Conservation (phyloP, 495 filamentous ascomycete genomes). For the Neurospora tetraspora region DNA sequence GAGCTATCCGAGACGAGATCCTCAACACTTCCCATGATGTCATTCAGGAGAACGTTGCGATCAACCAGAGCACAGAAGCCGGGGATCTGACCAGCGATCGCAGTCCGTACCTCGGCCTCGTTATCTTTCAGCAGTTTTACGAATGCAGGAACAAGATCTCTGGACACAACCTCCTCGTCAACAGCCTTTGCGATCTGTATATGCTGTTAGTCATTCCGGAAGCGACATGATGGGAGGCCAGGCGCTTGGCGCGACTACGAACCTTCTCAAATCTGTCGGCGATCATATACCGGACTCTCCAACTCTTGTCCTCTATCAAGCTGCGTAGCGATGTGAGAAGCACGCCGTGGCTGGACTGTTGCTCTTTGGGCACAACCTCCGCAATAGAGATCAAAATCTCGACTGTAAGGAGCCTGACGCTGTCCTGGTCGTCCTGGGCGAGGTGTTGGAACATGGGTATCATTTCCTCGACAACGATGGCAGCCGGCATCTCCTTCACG, state of each 20-base stretch:
- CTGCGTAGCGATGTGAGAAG: slow-evolving; percentile 80
- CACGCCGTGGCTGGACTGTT: slow-evolving; percentile 91
- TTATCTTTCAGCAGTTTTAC: slow-evolving; percentile 96
- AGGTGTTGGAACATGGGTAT: slow-evolving; percentile 97
- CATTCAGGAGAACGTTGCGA: slow-evolving; percentile 76
- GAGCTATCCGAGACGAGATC: slow-evolving; percentile 92
- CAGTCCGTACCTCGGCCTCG: slow-evolving; percentile 94
- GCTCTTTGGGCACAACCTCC: slow-evolving; percentile 94
- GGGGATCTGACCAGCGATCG: slow-evolving; percentile 94
- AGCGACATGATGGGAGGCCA: background rate
- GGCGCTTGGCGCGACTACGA: slow-evolving; percentile 1
- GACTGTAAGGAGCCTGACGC: slow-evolving; percentile 88
- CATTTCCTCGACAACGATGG: slow-evolving; percentile 93
- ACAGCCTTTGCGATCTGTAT: slow-evolving; percentile 90
- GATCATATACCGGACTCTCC: slow-evolving; percentile 98
- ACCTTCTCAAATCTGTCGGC: slow-evolving; percentile 98
- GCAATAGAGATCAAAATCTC: slow-evolving; percentile 95
- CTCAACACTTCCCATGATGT: slow-evolving; percentile 94
- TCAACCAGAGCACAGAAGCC: slow-evolving; percentile 90
- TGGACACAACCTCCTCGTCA: slow-evolving; percentile 87
- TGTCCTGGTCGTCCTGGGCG: slow-evolving; percentile 91
- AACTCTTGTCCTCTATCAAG: slow-evolving; percentile 97
- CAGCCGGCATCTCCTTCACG: slow-evolving; percentile 85
- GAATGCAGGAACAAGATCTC: slow-evolving; percentile 93
- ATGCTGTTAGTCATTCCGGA: background rate